Base-by-base conservation (phyloP, 768 basidiomycete species). In the Calvatia gigantea region DNA sequence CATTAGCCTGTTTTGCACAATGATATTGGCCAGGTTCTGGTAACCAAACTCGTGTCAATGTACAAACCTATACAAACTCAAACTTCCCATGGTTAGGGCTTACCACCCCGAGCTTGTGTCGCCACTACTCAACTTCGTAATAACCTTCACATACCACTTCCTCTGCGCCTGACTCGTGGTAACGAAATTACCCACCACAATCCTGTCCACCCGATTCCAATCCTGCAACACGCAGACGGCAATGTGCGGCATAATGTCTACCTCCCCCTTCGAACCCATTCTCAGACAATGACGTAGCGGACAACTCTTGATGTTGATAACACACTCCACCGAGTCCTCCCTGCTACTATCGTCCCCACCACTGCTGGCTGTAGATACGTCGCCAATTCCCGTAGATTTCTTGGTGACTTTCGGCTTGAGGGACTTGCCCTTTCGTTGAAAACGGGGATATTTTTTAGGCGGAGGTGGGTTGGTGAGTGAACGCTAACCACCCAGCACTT, bases 21-120 rank as follows among this genome's bases (percentile, higher is more conserved):
- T 93, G 61, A 99, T 97, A 66, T 99, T 99, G 23, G 94, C 96
- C 50, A 92, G 95, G 65, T 99, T 97, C 89, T 92, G n/a, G n/a
- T n/a, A 64, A 1, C n/a, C 6, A n/a, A 51, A 1, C 15, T 5
- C 21, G 19, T 23, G 29, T 52, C 28, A 47, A 14, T 29, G 17
- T 19, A 12, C 8, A 12, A n/a, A n/a, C n/a, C 12, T 27, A 17
- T 23, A 0, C 12, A 38, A 23, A 23, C 12, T 4, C 11, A 42
- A 27, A 56, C 53, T 29, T 1, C 35, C 50, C 54, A 51, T 54
- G 35, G 46, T 50, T 50, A 53, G 23, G 23, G 64, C 60, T 25
- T 14, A 83, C 91, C 61, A 95, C 96, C 0, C 96, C 96, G 25
- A 98, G 80, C 62, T 80, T 81, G 72, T 98, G 54, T 88, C 81